Evolutionary conservation across 352 stramenopile genomes (phyloP).

Genomic region (Phytophthora agathidicida): DNA sequence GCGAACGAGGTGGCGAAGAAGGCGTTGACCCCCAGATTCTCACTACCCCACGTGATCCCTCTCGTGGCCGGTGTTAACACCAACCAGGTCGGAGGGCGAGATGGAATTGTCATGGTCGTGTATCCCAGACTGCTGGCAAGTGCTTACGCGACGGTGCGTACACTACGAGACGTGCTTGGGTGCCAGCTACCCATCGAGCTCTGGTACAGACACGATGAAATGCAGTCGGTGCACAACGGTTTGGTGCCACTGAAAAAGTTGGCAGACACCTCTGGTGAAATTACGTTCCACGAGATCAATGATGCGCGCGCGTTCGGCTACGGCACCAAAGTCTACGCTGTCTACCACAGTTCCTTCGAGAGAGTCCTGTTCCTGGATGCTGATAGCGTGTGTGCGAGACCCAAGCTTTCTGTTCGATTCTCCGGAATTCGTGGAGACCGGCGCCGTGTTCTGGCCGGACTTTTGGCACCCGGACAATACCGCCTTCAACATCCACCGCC

Average conservation of each 20-base stretch:
- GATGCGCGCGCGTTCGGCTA: constrained; percentile 49
- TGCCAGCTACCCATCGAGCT: constrained; percentile 54
- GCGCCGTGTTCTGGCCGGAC: constrained; percentile 68
- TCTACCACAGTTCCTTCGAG: constrained; percentile 50
- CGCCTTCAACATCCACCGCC: constrained; percentile 70
- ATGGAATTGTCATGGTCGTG: constrained; percentile 30
- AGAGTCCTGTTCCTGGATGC: constrained; percentile 60
- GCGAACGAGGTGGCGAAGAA: constrained; percentile 41
- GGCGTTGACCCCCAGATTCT: constrained; percentile 9
- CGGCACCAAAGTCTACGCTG: constrained; percentile 53
- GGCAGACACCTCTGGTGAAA: constrained; percentile 5
- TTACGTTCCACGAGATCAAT: constrained; percentile 40
- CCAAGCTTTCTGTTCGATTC: constrained; percentile 58
- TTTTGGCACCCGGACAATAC: constrained; percentile 69
- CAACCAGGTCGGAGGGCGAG: constrained; percentile 11
- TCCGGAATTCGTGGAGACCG: constrained; percentile 38
- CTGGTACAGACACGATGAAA: constrained; percentile 51
- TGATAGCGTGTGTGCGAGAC: constrained; percentile 52
- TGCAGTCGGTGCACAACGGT: constrained; percentile 11
- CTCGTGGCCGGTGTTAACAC: constrained; percentile 9
- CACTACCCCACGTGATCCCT: constrained; percentile 16
- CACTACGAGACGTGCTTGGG: constrained; percentile 15
- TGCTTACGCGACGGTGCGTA: constrained; percentile 19
- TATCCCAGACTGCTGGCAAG: constrained; percentile 23
- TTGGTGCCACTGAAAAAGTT: constrained; percentile 28